Base-by-base conservation (phyloP, 805 yeast genomes). In the Suhomyces prunicola region DNA sequence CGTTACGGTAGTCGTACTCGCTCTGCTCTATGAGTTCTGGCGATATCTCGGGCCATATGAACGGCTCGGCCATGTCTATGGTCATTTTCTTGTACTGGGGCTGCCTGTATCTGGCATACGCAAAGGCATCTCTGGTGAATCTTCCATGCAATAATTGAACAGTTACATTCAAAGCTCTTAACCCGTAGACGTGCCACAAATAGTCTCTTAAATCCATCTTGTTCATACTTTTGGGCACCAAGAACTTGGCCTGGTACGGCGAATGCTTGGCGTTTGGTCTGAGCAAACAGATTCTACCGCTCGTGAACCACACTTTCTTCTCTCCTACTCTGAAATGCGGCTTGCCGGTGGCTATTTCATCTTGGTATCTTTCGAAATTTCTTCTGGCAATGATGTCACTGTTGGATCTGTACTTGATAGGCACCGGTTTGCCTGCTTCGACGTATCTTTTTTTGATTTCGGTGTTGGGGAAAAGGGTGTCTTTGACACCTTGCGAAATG, bases 181-280 rank as follows among this genome's bases (percentile, higher is more conserved):
- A 78, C 2, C 97, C 97, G 65, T 94, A 94, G 4, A 94, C 77
- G 62, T 92, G 85, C 82, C 85, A 94, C 57, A 94, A 77, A 66
- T 94, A 94, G 73, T 94, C 99, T 69, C 99, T 83, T 56, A 94
- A 78, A 69, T 93, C 98, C 74, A 94, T 78, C 69, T 92, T 93
- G 77, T 94, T 94, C 79, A 94, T 92, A 51, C 89, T 83, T 65
- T 88, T 84, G 13, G 99, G 99, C 17, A 96, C 99, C 58, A 89
- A 83, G 71, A 94, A 94, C 69, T 90, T 91, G 48, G 98, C 98
- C 71, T 91, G 97, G 73, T 88, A 92, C 47, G 99, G 99, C 0
- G 97, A 88, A 71, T 90, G 96, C 65, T 89, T 89, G n/a, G 98
- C 97, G 64, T 88, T 88, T 44, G 97, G 97, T 66, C 96, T 82